Evolutionary conservation across 1,139 yeast species (phyloP), one percentile per base, ranked within the genome.

Genomic region (Pichiaceae sp.): DNA sequence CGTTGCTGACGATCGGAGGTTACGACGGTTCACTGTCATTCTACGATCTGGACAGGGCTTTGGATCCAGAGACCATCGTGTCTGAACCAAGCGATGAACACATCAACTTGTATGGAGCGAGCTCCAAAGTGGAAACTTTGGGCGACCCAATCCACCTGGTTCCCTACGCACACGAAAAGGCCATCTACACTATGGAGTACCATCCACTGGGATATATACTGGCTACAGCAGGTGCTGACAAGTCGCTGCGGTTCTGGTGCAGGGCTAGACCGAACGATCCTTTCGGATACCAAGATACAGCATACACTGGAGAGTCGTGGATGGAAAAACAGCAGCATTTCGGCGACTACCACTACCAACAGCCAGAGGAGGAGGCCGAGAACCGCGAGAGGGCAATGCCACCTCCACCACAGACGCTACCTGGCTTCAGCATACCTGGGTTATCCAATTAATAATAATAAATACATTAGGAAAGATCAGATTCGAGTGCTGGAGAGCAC

Each of bases 161-260:
- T 32, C 96, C 96, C 2, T 80, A 73, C 59, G 98, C 97, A 0
- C 98, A 91, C 56, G 96, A 89, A 53, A 83, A 84, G 62, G 93
- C 96, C 3, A 78, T 91, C 36, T 87, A 91, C 62, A 76, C 95
- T 2, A 60, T 91, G 43, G 93, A 89, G 47, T 91, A 87, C 54
- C 96, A 89, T 60, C 97, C 97, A 3, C 66, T 85, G 51, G 98
- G 98, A 2, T 97, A 91, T 59, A 66, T 89, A 38, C 66, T 91
- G 33, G 81, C 94, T 42, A 78, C 96, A 14, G 97, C 96, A 0
- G 91, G 96, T 20, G 87, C 93, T 42, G 98, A 91, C 59, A 75
- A 93, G 54, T 78, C 93, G 11, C 86, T 95, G n/a, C 64, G 96
- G 43, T 85, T 91, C 61, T 91, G 98, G 98, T 78, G 91, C 26